Percentiles rank a stretch among this genome's conserved stretches.
Evolutionary conservation across 352 stramenopile species (phyloP).

Genomic region (Pythium grandisporangium): DNA sequence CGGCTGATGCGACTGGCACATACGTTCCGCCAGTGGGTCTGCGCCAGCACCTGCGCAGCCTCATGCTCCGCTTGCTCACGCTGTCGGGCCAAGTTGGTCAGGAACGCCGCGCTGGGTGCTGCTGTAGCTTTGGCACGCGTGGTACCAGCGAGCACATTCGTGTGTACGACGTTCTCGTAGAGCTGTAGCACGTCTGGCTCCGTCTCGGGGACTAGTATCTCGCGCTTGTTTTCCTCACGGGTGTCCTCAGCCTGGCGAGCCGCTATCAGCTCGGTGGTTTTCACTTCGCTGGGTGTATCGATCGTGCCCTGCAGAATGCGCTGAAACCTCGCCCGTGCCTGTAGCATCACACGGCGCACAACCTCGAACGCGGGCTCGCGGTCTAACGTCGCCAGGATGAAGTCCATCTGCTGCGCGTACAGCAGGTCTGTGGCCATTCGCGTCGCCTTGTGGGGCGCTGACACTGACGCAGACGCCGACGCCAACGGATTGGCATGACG

Average conservation of each 20-base stretch:
- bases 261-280: too few species aligned
- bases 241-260: too few species aligned
- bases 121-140: too few species aligned
- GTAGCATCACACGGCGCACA: conserved; percentile 12
- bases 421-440: conserved; percentile 18
- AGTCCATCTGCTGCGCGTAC: conserved; percentile 37
- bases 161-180: background rate
- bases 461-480: too few species aligned
- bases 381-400: conserved; percentile 19
- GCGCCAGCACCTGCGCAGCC: background rate
- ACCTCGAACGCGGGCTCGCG: conserved; percentile 13
- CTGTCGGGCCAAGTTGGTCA: conserved; percentile 9
- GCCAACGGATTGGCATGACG: too few species aligned
- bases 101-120: conserved; percentile 6
- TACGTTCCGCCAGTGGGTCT: conserved; percentile 5
- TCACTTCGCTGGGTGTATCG: too few species aligned
- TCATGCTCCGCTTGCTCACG: conserved; percentile 3
- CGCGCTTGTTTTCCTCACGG: too few species aligned
- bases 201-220: too few species aligned
- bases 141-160: too few species aligned
- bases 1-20: conserved; percentile 3
- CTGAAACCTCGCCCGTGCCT: conserved; percentile 18
- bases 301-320: conserved; percentile 5
- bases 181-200: too few species aligned
- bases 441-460: too few species aligned